Conservation (phyloP, 495 filamentous ascomycete species). For the Podospora fimiseda region DNA sequence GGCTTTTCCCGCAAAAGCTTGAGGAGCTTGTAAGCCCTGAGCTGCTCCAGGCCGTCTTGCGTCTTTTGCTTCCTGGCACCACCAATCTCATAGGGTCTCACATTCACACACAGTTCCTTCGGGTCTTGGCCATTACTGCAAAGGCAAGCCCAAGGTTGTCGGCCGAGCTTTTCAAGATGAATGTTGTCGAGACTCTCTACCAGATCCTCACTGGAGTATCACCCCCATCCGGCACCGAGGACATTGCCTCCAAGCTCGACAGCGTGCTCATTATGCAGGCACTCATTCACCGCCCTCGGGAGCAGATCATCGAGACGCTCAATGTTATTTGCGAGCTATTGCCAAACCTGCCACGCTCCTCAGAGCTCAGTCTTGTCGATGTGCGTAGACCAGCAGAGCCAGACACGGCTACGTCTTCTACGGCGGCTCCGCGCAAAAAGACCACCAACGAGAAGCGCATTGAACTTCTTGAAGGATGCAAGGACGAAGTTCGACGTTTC, state of each 20-base stretch:
- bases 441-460: constrained; percentile 70
- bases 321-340: constrained; percentile 97
- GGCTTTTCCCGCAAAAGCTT: constrained; percentile 73
- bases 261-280: constrained; percentile 99
- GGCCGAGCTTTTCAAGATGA: constrained; percentile 89
- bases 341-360: constrained; percentile 54
- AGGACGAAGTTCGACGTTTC: constrained; percentile 80
- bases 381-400: constrained; percentile 35
- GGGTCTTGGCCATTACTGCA: constrained; percentile 80
- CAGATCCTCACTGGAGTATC: constrained; percentile 97
- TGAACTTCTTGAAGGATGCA: constrained; percentile 71
- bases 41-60: constrained; percentile 79
- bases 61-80: constrained; percentile 85
- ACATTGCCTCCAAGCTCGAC: constrained; percentile 84
- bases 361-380: constrained; percentile 48
- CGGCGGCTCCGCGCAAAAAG: constrained; percentile 44
- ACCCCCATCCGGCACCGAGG: constrained; percentile 71
- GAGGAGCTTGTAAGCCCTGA: constrained; percentile 87
- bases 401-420: constrained; percentile 31
- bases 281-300: constrained; percentile 89
- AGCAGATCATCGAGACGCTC: constrained; percentile 94
- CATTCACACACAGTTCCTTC: constrained; percentile 94
- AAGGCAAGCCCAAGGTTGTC: constrained; percentile 82
- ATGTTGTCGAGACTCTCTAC: constrained; percentile 95
- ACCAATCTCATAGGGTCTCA: constrained; percentile 92